Base-by-base conservation (phyloP, 768 basidiomycete genomes). In the Tulasnella sp. region DNA sequence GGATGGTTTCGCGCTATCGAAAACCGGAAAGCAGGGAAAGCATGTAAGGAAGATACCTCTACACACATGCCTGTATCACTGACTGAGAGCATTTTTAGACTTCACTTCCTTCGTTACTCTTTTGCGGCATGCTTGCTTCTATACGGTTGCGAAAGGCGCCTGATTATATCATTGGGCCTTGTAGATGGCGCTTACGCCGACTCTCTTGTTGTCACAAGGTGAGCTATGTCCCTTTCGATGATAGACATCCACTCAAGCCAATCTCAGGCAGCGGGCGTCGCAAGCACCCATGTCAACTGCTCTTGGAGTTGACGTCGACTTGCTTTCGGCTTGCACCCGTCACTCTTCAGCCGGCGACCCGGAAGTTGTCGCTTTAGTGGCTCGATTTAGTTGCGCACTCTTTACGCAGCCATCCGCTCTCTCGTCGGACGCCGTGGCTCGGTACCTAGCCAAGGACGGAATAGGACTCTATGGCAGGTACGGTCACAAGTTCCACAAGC, bases 341-440 rank as follows among this genome's bases (percentile, higher is more conserved):
- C 91, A 90, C 79, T 82, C 90, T 22, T 82, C 84, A 49, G 83
- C 85, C 22, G 84, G 85, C 40, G 80, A 84, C 22, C 87, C 88
- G 17, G 87, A 88, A 19, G 83, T 91, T 19, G 83, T 85, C 11
- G 85, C 85, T 78, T 81, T 91, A 25, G 82, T 87, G 14, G 88
- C 89, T 9, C 90, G 89, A 79, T 93, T 93, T 79, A 79, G 93
- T 36, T 83, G 87, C 78, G 82, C 86, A 17, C 90, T 92, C 79
- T 81, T 90, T 45, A 87, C 85, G 49, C 86, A 90, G 54, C 87
- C 90, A 2, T 85, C 88, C 1, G 86, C 88, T 52, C 80, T 93
- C 74, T 90, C 91, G 79, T 81, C 88, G 0, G 87, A 90, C 78
- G 92, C 92, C 82, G 85, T 91, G 2, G 91, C 92, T 79, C 91